These are phyloP conservation scores for Sporobolomyces pararoseus DNA, from an alignment of 768 basidiomycete species.

Conservation along the genomic window DNA sequence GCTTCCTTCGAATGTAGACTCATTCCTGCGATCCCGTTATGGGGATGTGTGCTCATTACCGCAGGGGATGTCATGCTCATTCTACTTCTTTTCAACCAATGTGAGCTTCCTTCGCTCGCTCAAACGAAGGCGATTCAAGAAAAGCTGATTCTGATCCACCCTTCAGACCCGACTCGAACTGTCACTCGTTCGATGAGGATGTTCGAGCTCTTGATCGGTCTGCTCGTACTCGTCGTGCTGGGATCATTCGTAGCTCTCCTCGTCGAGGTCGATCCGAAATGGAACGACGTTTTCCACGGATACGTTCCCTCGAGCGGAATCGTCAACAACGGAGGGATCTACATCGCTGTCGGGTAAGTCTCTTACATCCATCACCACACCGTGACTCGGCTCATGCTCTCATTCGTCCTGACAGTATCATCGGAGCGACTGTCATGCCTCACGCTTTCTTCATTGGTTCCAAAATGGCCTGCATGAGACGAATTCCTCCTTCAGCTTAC, in stretches of 20 bases:
- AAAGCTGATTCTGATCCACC: no score
- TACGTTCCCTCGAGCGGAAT: constrained; percentile 51
- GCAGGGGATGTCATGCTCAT: constrained; percentile 66
- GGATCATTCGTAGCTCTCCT: constrained; percentile 75
- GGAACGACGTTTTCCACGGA: constrained; percentile 70
- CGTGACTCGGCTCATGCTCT: constrained; percentile 46
- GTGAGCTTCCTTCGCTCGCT: background rate
- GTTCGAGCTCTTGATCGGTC: constrained; percentile 44
- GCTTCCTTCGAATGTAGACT: constrained; percentile 47
- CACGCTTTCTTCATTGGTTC: constrained; percentile 88
- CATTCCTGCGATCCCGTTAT: constrained; percentile 65
- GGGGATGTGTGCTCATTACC: constrained; percentile 68
- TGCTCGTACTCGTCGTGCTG: constrained; percentile 60
- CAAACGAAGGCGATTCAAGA: no score
- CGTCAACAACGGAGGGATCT: constrained; percentile 49
- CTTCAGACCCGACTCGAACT: constrained; percentile 37
- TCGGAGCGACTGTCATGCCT: constrained; percentile 88
- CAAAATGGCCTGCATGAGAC: constrained; percentile 75
- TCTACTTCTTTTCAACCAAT: constrained; percentile 51
- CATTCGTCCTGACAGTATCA: constrained; percentile 55
- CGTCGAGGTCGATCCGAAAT: constrained; percentile 64
- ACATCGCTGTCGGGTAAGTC: constrained; percentile 46
- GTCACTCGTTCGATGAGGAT: constrained; percentile 39
- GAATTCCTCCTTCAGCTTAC: constrained; percentile 53
- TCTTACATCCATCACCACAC: constrained; percentile 3